phyloP scores from a whole-genome alignment of 768 basidiomycete genomes.

The Amylocystis lapponica region DNA sequence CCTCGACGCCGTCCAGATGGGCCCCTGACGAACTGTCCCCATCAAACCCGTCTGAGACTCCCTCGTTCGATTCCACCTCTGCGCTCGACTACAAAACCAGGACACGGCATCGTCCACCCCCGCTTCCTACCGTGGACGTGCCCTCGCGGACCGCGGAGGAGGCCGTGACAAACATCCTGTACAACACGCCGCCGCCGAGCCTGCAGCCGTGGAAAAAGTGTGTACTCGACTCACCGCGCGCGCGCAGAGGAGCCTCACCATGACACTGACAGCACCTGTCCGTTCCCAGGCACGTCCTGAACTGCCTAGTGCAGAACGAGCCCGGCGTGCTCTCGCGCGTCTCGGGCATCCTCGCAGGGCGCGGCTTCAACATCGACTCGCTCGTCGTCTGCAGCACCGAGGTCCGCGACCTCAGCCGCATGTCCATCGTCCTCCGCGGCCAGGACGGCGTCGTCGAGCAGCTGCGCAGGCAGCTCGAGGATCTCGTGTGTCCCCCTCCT shows the following conservation, averaged over 20 bases:
- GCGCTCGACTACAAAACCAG: constrained; percentile 95
- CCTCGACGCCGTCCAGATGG: constrained; percentile 11
- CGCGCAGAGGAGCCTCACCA: background rate
- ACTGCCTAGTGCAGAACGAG: constrained; percentile 98
- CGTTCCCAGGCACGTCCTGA: constrained; percentile 75
- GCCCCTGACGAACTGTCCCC: constrained; percentile 21
- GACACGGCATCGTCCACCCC: constrained; percentile 71
- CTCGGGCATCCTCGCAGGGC: constrained; percentile 92
- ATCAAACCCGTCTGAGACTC: constrained; percentile 72
- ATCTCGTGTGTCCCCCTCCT: constrained; percentile 60
- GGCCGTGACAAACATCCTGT: constrained; percentile 95
- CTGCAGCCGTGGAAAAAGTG: constrained; percentile 91
- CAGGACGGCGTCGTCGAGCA: constrained; percentile 99
- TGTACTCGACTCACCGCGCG: constrained; percentile 17
- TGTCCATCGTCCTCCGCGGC: constrained; percentile 95
- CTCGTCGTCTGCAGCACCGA: constrained; percentile 97
- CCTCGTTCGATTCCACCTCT: constrained; percentile 85
- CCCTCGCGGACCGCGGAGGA: constrained; percentile 84
- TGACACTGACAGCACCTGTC: background rate
- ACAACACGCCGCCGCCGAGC: constrained; percentile 92
- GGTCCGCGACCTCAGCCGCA: constrained; percentile 92
- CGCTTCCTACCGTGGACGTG: constrained; percentile 80
- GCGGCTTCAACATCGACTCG: constrained; percentile 98
- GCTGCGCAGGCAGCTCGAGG: constrained; percentile 91
- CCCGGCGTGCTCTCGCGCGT: constrained; percentile 98